A percentile compares a stretch with the other conserved stretches of the same genome.
Conservation (phyloP, 148 eudicot genomes). For the Fagopyrum tataricum region DNA sequence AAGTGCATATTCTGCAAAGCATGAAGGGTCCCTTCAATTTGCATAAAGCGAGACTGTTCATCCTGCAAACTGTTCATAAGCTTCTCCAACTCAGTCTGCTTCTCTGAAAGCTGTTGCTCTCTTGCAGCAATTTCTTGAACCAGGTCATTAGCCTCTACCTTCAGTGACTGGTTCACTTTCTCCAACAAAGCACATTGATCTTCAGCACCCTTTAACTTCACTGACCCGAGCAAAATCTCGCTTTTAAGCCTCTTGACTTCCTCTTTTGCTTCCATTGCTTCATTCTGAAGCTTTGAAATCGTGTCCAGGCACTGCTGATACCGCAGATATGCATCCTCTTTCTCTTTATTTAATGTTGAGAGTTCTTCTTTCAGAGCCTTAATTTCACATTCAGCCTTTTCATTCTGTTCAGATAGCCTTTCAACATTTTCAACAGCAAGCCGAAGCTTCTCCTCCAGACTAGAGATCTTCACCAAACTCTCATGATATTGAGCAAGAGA, state of each 20-base stretch:
- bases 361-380: conserved; percentile 46
- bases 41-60: conserved; percentile 50
- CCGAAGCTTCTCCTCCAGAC: conserved; percentile 46
- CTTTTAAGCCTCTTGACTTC: conserved; percentile 44
- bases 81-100: conserved; percentile 61
- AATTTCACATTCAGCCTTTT: conserved; percentile 55
- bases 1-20: conserved; percentile 48
- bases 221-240: conserved; percentile 38
- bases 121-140: conserved; percentile 43
- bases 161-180: conserved; percentile 54
- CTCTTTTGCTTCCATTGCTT: conserved; percentile 46
- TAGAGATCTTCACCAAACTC: conserved; percentile 45
- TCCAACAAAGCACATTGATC: conserved; percentile 45
- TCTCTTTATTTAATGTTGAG: conserved; percentile 39
- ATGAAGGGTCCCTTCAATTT: conserved; percentile 60
- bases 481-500: conserved; percentile 36
- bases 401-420: conserved; percentile 36
- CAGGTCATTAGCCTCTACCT: conserved; percentile 53
- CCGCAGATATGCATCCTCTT: conserved; percentile 37
- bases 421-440: conserved; percentile 35
- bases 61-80: conserved; percentile 43
- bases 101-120: conserved; percentile 56
- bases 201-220: conserved; percentile 52
- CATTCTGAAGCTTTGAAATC: conserved; percentile 53
- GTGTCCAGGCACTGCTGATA: conserved; percentile 54